Conservation (phyloP, 768 basidiomycete genomes). For the Panaeolus cyanescens region DNA sequence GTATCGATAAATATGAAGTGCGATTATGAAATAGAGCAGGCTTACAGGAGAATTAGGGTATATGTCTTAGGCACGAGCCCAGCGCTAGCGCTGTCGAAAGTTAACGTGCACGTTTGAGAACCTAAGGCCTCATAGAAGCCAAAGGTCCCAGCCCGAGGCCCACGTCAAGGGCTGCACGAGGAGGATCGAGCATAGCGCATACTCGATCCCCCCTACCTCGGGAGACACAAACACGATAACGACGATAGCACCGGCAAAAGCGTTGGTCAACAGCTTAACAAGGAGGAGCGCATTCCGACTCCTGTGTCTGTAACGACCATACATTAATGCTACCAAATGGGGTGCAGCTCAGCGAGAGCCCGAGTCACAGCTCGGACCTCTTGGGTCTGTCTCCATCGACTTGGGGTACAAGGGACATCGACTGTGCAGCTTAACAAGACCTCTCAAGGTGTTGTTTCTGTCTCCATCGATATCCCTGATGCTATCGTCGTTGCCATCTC, state of each 20-base stretch:
- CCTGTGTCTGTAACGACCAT: background rate
- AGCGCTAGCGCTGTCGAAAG: no score
- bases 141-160: background rate
- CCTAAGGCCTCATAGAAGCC: background rate
- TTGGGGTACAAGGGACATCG: background rate
- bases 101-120: constrained; percentile 1
- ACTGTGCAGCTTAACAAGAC: background rate
- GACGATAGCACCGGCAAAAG: background rate
- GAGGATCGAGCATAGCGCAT: no score
- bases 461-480: background rate
- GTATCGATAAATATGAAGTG: no score
- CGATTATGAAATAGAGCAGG: no score
- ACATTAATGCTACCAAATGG: background rate
- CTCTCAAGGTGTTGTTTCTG: background rate
- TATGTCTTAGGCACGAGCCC: no score
- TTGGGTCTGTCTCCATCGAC: background rate
- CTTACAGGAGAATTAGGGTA: no score
- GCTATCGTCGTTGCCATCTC: background rate
- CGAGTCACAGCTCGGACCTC: background rate
- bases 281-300: background rate
- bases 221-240: background rate
- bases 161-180: constrained; percentile 1
- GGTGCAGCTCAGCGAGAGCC: background rate
- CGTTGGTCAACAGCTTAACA: background rate
- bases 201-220: background rate